These are phyloP conservation scores for Penicillium canescens DNA, from an alignment of 495 filamentous ascomycete genomes.

Conservation along the genomic window DNA sequence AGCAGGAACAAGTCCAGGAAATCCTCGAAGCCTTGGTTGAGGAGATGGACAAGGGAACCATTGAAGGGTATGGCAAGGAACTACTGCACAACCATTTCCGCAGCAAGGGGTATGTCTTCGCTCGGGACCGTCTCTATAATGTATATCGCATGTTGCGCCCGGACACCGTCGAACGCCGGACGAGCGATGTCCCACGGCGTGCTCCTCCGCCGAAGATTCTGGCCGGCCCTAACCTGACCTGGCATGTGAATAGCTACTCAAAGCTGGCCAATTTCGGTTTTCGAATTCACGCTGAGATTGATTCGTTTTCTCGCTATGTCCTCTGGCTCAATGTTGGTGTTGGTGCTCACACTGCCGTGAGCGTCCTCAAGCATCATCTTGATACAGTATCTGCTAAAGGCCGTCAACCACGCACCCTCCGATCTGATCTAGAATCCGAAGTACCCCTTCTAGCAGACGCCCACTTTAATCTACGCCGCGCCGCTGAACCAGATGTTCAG, in stretches of 20 bases:
- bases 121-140: constrained; percentile 15
- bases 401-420: constrained; percentile 8
- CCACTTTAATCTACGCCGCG: constrained; percentile 29
- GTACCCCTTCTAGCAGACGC: constrained; percentile 14
- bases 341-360: constrained; percentile 13
- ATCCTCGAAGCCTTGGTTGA: constrained; percentile 4
- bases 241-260: constrained; percentile 21
- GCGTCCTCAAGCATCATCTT: constrained; percentile 20
- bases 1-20: constrained; percentile 8
- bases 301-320: constrained; percentile 23
- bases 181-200: constrained; percentile 13
- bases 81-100: constrained; percentile 15
- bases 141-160: constrained; percentile 13
- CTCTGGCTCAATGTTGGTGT: constrained; percentile 22
- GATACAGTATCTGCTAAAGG: constrained; percentile 9
- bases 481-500: constrained; percentile 2
- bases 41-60: constrained; percentile 8
- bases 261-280: constrained; percentile 21
- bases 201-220: constrained; percentile 14
- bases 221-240: constrained; percentile 22
- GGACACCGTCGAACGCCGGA: constrained; percentile 8
- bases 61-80: constrained; percentile 18
- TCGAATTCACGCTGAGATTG: constrained; percentile 22
- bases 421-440: constrained; percentile 15
- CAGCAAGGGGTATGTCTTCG: constrained; percentile 12